These are phyloP conservation scores for Candida glaebosa DNA, from an alignment of 805 yeast genomes.

Conservation along the genomic window DNA sequence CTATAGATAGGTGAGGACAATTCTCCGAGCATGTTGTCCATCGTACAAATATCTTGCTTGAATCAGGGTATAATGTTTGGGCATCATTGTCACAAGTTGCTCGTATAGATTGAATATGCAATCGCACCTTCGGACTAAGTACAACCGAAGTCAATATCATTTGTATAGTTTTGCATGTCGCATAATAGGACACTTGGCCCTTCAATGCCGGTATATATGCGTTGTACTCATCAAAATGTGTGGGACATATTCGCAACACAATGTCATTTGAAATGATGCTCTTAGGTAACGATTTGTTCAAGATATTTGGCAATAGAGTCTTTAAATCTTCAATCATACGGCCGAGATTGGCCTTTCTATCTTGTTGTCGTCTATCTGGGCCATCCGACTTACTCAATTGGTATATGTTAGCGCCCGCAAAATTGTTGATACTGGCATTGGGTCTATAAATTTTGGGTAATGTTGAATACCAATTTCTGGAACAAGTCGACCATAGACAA, in stretches of 20 bases:
- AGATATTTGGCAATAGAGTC: constrained; percentile 47
- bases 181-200: constrained; percentile 53
- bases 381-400: neutral
- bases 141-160: constrained; percentile 52
- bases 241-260: constrained; percentile 54
- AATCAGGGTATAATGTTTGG: constrained; percentile 31
- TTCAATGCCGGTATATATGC: constrained; percentile 53
- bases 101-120: constrained; percentile 49
- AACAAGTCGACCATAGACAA: neutral
- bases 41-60: constrained; percentile 50
- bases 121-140: constrained; percentile 47
- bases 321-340: constrained; percentile 47
- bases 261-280: constrained; percentile 44
- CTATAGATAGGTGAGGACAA: constrained; percentile 42
- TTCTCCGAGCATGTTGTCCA: constrained; percentile 58
- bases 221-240: constrained; percentile 38
- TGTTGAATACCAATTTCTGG: neutral
- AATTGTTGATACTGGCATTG: neutral
- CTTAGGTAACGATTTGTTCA: constrained; percentile 44
- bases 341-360: constrained; percentile 51
- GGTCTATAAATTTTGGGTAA: neutral
- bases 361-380: constrained; percentile 16
- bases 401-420: neutral
- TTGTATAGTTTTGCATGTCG: constrained; percentile 56
- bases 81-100: constrained; percentile 19